These are phyloP conservation scores for Trypanosoma cruzi DNA, from an alignment of 208 protist species.

Conservation along the genomic window DNA sequence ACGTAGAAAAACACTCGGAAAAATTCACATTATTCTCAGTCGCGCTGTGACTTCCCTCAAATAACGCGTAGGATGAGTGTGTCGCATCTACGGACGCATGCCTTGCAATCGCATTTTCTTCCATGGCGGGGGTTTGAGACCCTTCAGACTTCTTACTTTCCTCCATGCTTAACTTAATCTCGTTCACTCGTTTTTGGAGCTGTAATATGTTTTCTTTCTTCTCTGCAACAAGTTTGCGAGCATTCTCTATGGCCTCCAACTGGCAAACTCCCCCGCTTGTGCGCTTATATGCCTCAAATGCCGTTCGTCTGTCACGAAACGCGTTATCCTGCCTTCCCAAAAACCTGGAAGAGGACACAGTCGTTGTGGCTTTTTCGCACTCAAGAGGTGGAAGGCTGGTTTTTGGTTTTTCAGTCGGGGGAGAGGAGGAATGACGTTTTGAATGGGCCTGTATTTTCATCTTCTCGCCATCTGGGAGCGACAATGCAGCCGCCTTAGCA, in stretches of 20 bases:
- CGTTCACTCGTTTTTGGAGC: slow-evolving; percentile 36
- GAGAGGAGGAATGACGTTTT: background rate
- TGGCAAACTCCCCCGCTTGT: slow-evolving; percentile 27
- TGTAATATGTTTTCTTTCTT: slow-evolving; percentile 29
- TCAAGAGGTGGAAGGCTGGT: background rate
- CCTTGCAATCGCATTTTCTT: background rate
- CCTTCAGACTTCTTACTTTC: background rate
- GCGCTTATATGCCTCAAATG: slow-evolving; percentile 77
- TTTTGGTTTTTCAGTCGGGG: background rate
- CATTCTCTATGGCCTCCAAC: slow-evolving; percentile 30
- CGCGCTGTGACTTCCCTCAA: background rate
- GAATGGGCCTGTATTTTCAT: background rate
- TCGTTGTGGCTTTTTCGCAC: background rate
- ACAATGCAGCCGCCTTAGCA: background rate
- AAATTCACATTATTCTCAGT: background rate
- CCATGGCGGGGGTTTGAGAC: background rate
- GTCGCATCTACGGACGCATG: background rate
- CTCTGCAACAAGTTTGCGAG: slow-evolving; percentile 27
- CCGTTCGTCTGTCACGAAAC: slow-evolving; percentile 31
- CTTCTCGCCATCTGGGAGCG: background rate
- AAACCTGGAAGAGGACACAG: background rate
- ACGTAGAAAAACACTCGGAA: background rate
- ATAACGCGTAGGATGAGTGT: background rate
- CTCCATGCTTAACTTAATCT: slow-evolving; percentile 13
- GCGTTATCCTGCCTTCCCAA: slow-evolving; percentile 6